A percentile compares a stretch with the other conserved stretches of the same genome.
Conservation (phyloP, 2,329 filamentous ascomycete species). For the Aspergillus alliaceus region DNA sequence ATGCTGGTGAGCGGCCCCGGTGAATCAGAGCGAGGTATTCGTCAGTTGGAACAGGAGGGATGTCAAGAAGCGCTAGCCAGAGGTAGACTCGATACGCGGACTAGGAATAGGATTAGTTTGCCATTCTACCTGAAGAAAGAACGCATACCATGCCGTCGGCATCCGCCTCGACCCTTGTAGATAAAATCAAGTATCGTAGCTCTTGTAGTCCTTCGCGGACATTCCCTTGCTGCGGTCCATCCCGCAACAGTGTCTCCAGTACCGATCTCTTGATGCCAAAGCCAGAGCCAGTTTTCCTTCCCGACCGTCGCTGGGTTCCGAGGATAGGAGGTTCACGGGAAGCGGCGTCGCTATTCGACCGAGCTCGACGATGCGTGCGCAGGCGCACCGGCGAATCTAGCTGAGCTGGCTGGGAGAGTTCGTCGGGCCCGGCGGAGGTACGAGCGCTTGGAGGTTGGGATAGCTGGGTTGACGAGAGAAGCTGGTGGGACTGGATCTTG, state of each 20-base stretch:
- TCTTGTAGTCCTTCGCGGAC: slow-evolving; percentile 45
- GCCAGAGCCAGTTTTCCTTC: slow-evolving; percentile 47
- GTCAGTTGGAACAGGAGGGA: slow-evolving; percentile 80
- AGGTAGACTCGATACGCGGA: slow-evolving; percentile 92
- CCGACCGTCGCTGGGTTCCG: slow-evolving; percentile 33
- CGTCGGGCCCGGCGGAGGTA: slow-evolving; percentile 22
- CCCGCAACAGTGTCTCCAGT: slow-evolving; percentile 74
- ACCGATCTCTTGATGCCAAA: slow-evolving; percentile 49
- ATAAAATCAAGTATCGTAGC: slow-evolving; percentile 50
- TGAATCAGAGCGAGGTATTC: slow-evolving; percentile 87
- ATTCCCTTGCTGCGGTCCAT: slow-evolving; percentile 74
- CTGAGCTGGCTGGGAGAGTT: slow-evolving; percentile 27
- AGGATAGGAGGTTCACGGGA: slow-evolving; percentile 33
- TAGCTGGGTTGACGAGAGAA: slow-evolving; percentile 56
- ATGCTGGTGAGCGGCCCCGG: slow-evolving; percentile 88
- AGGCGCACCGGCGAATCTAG: slow-evolving; percentile 28
- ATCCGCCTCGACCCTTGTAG: slow-evolving; percentile 51
- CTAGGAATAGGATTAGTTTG: slow-evolving; percentile 33
- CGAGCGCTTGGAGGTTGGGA: slow-evolving; percentile 42
- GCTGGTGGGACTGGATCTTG: slow-evolving; percentile 73
- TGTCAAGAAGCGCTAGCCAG: slow-evolving; percentile 91
- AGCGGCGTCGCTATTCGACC: slow-evolving; percentile 73
- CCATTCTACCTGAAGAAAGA: neutral
- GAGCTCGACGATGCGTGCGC: slow-evolving; percentile 51
- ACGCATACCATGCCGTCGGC: slow-evolving; percentile 53